phyloP scores from a whole-genome alignment of 495 filamentous ascomycete genomes.

The Articulospora tetracladia region DNA sequence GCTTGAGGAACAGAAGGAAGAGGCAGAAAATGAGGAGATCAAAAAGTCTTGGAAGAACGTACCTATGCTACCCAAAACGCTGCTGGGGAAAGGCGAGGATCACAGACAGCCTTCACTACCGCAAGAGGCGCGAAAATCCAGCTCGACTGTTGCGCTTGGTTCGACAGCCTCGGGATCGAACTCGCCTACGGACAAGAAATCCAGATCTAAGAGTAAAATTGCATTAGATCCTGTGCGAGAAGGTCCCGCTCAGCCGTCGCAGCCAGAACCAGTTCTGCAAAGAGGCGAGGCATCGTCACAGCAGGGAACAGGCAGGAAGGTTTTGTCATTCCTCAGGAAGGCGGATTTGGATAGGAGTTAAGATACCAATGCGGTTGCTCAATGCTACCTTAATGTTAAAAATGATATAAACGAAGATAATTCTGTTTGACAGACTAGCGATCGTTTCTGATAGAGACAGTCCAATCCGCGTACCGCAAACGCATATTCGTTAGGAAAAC shows the following conservation, averaged over 20 bases:
- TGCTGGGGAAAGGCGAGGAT: conserved; percentile 17
- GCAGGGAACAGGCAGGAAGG: conserved; percentile 12
- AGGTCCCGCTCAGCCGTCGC: not conserved
- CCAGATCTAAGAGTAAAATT: not conserved
- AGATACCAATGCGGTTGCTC: too few relatives aligned
- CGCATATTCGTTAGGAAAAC: too few relatives aligned
- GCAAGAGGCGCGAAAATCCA: conserved; percentile 7
- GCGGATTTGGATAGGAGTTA: conserved; percentile 16
- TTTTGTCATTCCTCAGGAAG: conserved; percentile 9
- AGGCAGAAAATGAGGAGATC: conserved; percentile 16
- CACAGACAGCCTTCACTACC: conserved; percentile 14
- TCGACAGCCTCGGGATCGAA: not conserved
- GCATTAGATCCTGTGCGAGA: conserved; percentile 1
- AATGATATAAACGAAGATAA: too few relatives aligned
- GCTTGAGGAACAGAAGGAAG: conserved; percentile 23
- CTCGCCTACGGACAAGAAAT: not conserved
- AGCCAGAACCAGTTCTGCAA: not conserved
- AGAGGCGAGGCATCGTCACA: not conserved
- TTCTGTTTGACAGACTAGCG: too few relatives aligned
- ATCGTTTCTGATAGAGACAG: too few relatives aligned
- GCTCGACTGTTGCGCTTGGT: not conserved
- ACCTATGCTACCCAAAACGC: conserved; percentile 8
- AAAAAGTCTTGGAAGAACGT: conserved; percentile 15
- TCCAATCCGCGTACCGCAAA: too few relatives aligned
- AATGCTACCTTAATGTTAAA: too few relatives aligned